A percentile compares a stretch with the other conserved stretches of the same genome.
phyloP scores from a whole-genome alignment of 2,329 filamentous ascomycete genomes.

The Arthrobotrys sinensis region DNA sequence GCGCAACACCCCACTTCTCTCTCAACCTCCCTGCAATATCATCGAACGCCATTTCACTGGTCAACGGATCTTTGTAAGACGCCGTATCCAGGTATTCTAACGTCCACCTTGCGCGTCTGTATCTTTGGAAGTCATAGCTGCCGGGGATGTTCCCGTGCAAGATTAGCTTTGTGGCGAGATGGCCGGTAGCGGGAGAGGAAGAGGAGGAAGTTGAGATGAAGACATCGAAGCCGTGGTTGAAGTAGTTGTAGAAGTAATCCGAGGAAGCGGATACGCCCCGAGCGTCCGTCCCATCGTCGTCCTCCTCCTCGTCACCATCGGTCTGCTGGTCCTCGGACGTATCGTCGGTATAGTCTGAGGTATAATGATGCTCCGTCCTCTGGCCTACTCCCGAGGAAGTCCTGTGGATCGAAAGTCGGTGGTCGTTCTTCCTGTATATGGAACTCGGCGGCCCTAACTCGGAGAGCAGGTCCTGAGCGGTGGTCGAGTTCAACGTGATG shows the following conservation, averaged over 20 bases:
- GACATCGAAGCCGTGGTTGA: slow-evolving; percentile 93
- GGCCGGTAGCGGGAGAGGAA: slow-evolving; percentile 77
- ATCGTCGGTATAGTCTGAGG: slow-evolving; percentile 75
- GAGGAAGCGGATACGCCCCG: slow-evolving; percentile 71
- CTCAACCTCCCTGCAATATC: slow-evolving; percentile 73
- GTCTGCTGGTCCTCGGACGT: slow-evolving; percentile 72
- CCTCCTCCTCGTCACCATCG: slow-evolving; percentile 74
- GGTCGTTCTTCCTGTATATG: slow-evolving; percentile 92
- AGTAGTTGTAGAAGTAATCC: slow-evolving; percentile 97
- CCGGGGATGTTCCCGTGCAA: slow-evolving; percentile 95
- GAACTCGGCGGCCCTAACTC: slow-evolving; percentile 94
- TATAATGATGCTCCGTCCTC: slow-evolving; percentile 55
- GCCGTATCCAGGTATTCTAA: slow-evolving; percentile 61
- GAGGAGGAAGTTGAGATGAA: slow-evolving; percentile 83
- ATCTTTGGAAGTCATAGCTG: slow-evolving; percentile 95
- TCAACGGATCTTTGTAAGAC: slow-evolving; percentile 68
- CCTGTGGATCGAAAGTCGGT: slow-evolving; percentile 88
- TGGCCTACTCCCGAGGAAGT: slow-evolving; percentile 55
- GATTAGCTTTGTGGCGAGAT: slow-evolving; percentile 92
- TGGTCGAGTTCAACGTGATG: slow-evolving; percentile 86
- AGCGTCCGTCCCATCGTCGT: slow-evolving; percentile 68
- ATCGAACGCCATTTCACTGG: slow-evolving; percentile 84
- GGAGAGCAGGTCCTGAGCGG: slow-evolving; percentile 89
- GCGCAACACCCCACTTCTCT: slow-evolving; percentile 72
- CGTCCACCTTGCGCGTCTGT: slow-evolving; percentile 88